A percentile compares a stretch with the other conserved stretches of the same genome.
Evolutionary conservation across 192 early-diverging fungal species (phyloP).

Genomic region (Linnemannia exigua): DNA sequence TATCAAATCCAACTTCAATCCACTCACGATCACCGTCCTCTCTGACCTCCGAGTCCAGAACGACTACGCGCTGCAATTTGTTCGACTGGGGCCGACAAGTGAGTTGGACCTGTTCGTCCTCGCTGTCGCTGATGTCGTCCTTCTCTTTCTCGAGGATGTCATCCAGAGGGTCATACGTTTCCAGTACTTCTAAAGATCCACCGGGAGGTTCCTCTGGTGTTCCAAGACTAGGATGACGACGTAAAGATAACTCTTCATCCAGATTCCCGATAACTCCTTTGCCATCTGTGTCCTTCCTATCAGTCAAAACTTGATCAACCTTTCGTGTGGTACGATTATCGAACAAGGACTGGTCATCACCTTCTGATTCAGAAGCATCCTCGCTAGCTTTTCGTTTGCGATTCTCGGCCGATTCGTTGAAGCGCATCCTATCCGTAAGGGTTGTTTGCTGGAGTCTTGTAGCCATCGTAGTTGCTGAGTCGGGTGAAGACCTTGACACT

Average conservation of each 20-base stretch:
- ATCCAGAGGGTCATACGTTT: slow-evolving; percentile 50
- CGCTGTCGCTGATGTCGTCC: slow-evolving; percentile 35
- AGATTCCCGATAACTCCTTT: not conserved
- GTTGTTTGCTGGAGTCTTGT: not conserved
- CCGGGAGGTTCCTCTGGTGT: too few species aligned
- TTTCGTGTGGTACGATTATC: not conserved
- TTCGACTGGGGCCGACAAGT: not conserved
- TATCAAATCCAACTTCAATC: slow-evolving; percentile 44
- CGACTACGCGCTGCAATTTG: slow-evolving; percentile 32
- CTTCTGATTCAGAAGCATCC: not conserved
- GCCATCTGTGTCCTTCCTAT: not conserved
- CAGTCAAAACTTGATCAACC: not conserved
- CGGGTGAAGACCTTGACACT: not conserved
- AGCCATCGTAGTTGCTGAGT: not conserved
- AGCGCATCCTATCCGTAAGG: not conserved
- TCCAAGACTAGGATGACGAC: not conserved
- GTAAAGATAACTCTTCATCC: not conserved
- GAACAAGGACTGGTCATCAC: not conserved
- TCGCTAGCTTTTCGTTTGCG: not conserved
- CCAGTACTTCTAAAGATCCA: slow-evolving; percentile 20
- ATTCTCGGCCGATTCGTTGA: not conserved
- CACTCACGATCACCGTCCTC: slow-evolving; percentile 41
- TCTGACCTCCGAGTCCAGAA: slow-evolving; percentile 31
- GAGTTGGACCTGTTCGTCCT: slow-evolving; percentile 15
- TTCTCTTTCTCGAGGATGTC: slow-evolving; percentile 22